Conservation (phyloP, 495 filamentous ascomycete genomes). For the Aspergillus indologenus region DNA sequence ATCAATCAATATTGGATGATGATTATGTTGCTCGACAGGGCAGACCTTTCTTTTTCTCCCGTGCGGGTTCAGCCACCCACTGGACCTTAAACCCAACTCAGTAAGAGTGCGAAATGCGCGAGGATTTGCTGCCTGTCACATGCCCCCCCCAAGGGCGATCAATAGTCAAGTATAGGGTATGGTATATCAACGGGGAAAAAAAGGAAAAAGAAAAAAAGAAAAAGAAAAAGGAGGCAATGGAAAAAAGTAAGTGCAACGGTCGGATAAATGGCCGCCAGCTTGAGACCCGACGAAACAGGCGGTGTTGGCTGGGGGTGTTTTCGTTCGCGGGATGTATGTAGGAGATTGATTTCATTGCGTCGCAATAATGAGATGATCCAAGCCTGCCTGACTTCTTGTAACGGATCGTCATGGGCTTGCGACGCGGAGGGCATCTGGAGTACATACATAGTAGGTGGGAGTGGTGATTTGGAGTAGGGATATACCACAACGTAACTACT, state of each 20-base stretch:
- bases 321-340: background rate
- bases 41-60: background rate
- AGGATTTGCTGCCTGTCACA: background rate
- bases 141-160: background rate
- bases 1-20: background rate
- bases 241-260: background rate
- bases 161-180: background rate
- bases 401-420: background rate
- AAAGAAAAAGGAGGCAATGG: background rate
- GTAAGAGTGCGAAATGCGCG: background rate
- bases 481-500: too few relatives aligned
- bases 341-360: background rate
- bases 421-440: background rate
- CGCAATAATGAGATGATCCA: background rate
- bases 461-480: too few relatives aligned
- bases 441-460: background rate
- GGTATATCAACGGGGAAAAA: background rate
- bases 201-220: background rate
- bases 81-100: background rate
- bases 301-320: background rate
- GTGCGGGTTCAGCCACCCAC: background rate
- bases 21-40: background rate
- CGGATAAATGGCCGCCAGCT: background rate
- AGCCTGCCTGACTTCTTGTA: background rate
- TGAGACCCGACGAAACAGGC: conserved; percentile 1